Percentiles rank a stretch among this genome's conserved stretches.
These are phyloP conservation scores for Ustilago vetiveriae DNA, from an alignment of 1,284 basidiomycete species.

Conservation along the genomic window DNA sequence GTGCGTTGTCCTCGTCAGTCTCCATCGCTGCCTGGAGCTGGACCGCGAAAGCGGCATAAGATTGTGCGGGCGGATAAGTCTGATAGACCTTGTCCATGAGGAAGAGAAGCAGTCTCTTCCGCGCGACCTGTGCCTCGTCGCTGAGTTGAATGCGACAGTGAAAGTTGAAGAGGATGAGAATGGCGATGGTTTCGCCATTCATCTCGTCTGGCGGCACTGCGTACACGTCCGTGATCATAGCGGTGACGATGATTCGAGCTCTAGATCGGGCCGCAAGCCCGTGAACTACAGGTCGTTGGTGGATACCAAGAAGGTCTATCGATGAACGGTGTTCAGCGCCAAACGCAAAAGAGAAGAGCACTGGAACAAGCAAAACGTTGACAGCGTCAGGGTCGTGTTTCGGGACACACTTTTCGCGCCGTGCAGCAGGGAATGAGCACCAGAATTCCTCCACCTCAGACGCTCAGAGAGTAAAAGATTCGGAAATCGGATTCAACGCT, in stretches of 20 bases:
- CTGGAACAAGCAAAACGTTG: too few species aligned
- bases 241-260: background rate
- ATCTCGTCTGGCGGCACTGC: slow-evolving; percentile 34
- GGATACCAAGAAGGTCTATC: too few species aligned
- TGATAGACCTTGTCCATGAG: slow-evolving; percentile 50
- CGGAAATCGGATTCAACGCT: slow-evolving; percentile 26
- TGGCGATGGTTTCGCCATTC: slow-evolving; percentile 42
- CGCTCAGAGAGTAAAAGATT: background rate
- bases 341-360: too few species aligned
- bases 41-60: slow-evolving; percentile 18
- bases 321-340: too few species aligned
- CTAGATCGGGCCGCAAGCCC: too few species aligned
- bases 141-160: slow-evolving; percentile 42
- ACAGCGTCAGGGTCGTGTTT: too few species aligned
- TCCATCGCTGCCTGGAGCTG: slow-evolving; percentile 21
- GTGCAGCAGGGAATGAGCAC: too few species aligned
- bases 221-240: slow-evolving; percentile 19
- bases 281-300: background rate
- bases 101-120: slow-evolving; percentile 34
- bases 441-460: slow-evolving; percentile 31
- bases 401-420: too few species aligned
- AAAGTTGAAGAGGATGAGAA: slow-evolving; percentile 49
- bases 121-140: slow-evolving; percentile 29
- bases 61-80: slow-evolving; percentile 8
- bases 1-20: slow-evolving; percentile 17